Base-by-base conservation (phyloP, 2,329 filamentous ascomycete genomes). In the Xylariomycetidae sp. region DNA sequence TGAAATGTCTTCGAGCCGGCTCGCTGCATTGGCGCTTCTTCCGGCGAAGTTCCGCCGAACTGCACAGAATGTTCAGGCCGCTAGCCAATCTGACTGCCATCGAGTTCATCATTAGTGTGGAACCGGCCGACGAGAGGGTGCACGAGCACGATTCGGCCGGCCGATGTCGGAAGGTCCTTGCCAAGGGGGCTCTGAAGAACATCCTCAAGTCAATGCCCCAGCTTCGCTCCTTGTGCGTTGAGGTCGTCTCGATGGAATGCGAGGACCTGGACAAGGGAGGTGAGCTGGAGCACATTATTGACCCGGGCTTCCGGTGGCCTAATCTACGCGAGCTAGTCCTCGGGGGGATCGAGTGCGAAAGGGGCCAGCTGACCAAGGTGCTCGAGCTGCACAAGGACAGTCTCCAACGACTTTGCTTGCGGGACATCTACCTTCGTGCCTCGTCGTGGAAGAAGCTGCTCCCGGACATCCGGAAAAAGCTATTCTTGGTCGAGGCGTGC, bases 381-480 rank as follows among this genome's bases (percentile, higher is more conserved):
- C 30, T 54, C 7, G 32, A 38, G 25, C 40, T 35, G 24, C 53
- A 56, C 37, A 51, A 47, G 23, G 20, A 36, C 7, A 54, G 44
- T 2, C 48, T 56, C 2, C 39, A 35, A 10, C 37, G 32, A 10
- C 33, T 56, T n/a, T 50, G 50, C 22, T 36, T 56, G 13, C 32
- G 39, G 23, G 37, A 52, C 22, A 37, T 54, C 10, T 24, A 25
- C 16, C 43, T 56, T 7, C 31, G 27, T 9, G 41, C 29, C 9
- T 51, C 48, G 4, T 56, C 49, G 2, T 54, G 52, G 48, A 32
- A 24, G 15, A 31, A 34, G 13, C 40, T 56, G n/a, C 37, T 54
- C 25, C 43, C 42, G 4, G 37, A 47, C 18, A 53, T 55, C n/a
- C 39, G 49, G 29, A 39, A 36, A n/a, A 41, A 32, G 8, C 30